Base-by-base conservation (phyloP, 257 asterid species). In the Solanum etuberosum region DNA sequence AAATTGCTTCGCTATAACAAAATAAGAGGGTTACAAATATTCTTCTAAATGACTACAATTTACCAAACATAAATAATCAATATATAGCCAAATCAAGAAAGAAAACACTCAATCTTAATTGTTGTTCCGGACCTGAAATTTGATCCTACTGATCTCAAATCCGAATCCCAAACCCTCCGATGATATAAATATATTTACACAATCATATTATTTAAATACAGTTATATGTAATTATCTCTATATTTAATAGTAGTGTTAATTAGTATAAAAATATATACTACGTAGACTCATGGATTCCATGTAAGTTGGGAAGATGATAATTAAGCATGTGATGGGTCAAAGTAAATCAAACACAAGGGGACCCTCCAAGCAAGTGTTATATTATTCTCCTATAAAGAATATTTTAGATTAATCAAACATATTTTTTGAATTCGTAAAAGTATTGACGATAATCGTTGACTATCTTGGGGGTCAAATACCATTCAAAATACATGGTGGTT, bases 251-350 rank as follows among this genome's bases (percentile, higher is more conserved):
- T 15, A 29, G 11, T 4, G 11, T 72, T 9, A n/a, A n/a, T n/a
- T n/a, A n/a, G n/a, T n/a, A n/a, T 32, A 16, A 8, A 32, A 32
- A 32, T 32, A 16, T 32, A 32, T 70, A 3, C 71, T 25, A 63
- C 18, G 34, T 25, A 34, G 74, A 68, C 15, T 25, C 32, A 9
- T 40, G 35, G 35, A 77, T 42, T 25, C n/a, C 83, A 77, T 42
- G 83, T 61, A 25, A 42, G 83, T 25, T 40, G 61, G 65, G 38
- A 46, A 46, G 65, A 9, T 46, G 57, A 43, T 27, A 16, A 31
- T 38, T 21, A 14, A 70, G 61, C 74, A 81, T 82, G 80, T 86
- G 90, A 65, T 42, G 65, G 67, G 42, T 88, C 85, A 86, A 83
- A 59, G 35, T 11, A 86, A 59, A 32, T 10, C 18, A 18, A 86